Evolutionary conservation across 371 early-diverging fungal species (phyloP).

Genomic region (Nosema muscidifuracis): DNA sequence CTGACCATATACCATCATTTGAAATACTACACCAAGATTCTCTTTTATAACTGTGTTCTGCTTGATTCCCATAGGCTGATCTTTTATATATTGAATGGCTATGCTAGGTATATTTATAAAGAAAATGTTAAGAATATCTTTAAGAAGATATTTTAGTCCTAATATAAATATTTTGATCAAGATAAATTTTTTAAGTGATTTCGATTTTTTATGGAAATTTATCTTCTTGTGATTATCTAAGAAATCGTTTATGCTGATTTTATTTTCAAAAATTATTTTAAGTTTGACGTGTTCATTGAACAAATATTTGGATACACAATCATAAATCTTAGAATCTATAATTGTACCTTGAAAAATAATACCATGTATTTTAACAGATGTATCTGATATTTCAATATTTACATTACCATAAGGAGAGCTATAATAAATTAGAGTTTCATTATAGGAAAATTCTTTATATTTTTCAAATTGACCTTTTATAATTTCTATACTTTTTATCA

Average conservation of each 20-base stretch:
- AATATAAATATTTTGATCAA: no score
- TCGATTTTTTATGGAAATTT: no score
- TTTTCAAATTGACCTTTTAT: background rate
- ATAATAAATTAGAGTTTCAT: background rate
- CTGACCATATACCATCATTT: background rate
- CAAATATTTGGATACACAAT: no score
- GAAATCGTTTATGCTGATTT: background rate
- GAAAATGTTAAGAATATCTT: background rate
- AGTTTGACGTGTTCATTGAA: background rate
- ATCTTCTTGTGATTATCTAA: no score
- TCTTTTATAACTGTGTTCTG: conserved; percentile 17
- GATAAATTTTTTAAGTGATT: no score
- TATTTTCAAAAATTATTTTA: background rate
- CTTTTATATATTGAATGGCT: background rate
- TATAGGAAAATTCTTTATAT: background rate
- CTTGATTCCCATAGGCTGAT: background rate
- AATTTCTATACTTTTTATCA: background rate
- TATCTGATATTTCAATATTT: background rate
- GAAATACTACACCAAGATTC: background rate
- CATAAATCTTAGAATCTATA: no score
- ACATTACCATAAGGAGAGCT: background rate
- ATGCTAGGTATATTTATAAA: background rate
- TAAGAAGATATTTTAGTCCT: background rate
- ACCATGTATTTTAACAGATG: background rate
- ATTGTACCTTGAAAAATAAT: no score